phyloP scores from a whole-genome alignment of 129 eudicot genomes.

The Flaveria bidentis region DNA sequence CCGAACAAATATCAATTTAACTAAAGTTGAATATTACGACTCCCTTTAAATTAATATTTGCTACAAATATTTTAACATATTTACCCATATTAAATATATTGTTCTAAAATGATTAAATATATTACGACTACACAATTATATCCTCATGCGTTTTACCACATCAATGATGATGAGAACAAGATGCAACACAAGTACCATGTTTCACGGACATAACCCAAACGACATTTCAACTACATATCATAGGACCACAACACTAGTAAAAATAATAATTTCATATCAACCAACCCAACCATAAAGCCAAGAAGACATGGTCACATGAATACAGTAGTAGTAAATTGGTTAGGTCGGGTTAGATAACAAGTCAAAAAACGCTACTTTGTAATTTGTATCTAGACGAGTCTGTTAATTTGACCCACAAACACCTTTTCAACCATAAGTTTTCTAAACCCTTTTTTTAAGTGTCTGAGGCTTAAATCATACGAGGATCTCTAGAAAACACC shows the following conservation, averaged over 20 bases:
- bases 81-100: neutral
- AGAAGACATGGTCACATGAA: neutral
- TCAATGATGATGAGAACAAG: constrained; percentile 7
- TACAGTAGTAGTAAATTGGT: neutral
- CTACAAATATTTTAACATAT: neutral
- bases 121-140: neutral
- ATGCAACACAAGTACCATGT: neutral
- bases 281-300: neutral
- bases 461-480: too few species aligned
- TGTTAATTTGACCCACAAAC: too few species aligned
- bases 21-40: neutral
- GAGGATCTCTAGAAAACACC: too few species aligned
- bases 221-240: neutral
- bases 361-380: neutral
- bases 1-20: too few species aligned
- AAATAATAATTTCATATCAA: neutral
- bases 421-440: too few species aligned
- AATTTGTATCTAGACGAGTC: neutral
- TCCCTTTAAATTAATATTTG: neutral
- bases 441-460: too few species aligned
- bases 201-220: neutral
- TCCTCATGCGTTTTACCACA: neutral
- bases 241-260: neutral
- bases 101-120: neutral
- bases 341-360: neutral